Conservation (phyloP, 805 yeast genomes). For the Wickerhamiella sergipiensis region DNA sequence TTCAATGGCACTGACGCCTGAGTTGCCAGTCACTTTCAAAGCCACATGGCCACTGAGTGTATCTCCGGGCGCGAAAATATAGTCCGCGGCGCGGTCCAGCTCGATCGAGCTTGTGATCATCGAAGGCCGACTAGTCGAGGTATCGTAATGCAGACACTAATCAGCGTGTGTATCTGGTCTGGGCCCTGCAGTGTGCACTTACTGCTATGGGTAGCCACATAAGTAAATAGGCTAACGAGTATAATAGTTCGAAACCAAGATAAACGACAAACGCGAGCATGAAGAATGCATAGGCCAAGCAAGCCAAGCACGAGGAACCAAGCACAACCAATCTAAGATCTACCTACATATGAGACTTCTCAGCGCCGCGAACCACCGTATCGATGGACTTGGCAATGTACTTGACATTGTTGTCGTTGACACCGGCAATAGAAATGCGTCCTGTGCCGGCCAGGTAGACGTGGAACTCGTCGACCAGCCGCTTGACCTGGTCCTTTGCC, state of each 20-base stretch:
- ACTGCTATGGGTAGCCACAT: too few relatives aligned
- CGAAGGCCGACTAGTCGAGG: not conserved
- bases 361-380: slow-evolving; percentile 33
- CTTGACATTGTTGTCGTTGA: slow-evolving; percentile 64
- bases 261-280: too few relatives aligned
- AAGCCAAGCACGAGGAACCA: too few relatives aligned
- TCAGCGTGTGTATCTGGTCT: not conserved
- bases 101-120: not conserved
- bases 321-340: too few relatives aligned
- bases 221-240: too few relatives aligned
- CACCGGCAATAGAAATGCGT: slow-evolving; percentile 87
- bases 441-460: slow-evolving; percentile 74
- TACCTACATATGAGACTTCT: not conserved
- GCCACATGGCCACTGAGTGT: not conserved
- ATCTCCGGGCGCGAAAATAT: not conserved
- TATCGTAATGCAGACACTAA: not conserved
- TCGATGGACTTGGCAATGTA: slow-evolving; percentile 72
- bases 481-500: slow-evolving; percentile 50
- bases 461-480: slow-evolving; percentile 60
- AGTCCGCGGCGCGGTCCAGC: not conserved
- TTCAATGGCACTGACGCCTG: not conserved
- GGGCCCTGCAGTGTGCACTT: not conserved
- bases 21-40: not conserved
- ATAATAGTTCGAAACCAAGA: too few relatives aligned
- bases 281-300: too few relatives aligned